phyloP scores from a whole-genome alignment of 2,329 filamentous ascomycete genomes.

The Neobulgaria alba region DNA sequence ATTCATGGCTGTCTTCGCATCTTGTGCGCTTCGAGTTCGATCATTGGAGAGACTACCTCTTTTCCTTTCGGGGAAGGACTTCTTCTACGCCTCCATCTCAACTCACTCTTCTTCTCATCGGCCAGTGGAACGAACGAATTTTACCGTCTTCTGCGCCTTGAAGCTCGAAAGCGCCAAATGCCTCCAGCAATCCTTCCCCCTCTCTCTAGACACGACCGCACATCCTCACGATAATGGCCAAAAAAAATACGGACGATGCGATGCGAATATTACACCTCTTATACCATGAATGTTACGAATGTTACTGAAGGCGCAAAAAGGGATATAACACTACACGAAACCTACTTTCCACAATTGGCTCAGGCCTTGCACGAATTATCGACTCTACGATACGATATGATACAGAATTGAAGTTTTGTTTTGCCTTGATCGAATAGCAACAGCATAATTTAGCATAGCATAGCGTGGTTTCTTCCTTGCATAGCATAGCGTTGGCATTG shows the following conservation, averaged over 20 bases:
- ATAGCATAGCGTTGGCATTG: conserved; percentile 24
- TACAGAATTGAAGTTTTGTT: conserved; percentile 20
- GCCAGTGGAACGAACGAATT: conserved; percentile 25
- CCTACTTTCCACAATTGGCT: conserved; percentile 8
- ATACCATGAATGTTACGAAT: conserved; percentile 22
- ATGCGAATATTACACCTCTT: conserved; percentile 13
- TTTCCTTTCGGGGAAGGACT: conserved; percentile 25
- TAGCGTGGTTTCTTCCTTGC: conserved; percentile 17
- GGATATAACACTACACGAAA: conserved; percentile 9
- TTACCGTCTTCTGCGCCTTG: conserved; percentile 22
- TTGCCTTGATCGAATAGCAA: too few species aligned
- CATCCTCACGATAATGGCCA: conserved; percentile 11
- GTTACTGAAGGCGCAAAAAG: conserved; percentile 28
- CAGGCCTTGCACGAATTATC: conserved; percentile 13
- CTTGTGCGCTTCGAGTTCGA: conserved; percentile 26
- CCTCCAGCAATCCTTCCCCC: conserved; percentile 4
- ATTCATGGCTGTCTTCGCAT: conserved; percentile 26
- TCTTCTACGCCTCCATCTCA: conserved; percentile 26
- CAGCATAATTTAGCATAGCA: too few species aligned
- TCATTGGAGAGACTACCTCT: conserved; percentile 26
- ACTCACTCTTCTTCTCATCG: conserved; percentile 26
- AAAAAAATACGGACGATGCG: conserved; percentile 19
- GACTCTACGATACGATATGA: conserved; percentile 1
- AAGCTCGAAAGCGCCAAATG: conserved; percentile 4
- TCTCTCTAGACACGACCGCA: conserved; percentile 4